Evolutionary conservation across 345 rosid species (phyloP), one percentile per base, ranked within the genome.

Genomic region (Populus deltoides): DNA sequence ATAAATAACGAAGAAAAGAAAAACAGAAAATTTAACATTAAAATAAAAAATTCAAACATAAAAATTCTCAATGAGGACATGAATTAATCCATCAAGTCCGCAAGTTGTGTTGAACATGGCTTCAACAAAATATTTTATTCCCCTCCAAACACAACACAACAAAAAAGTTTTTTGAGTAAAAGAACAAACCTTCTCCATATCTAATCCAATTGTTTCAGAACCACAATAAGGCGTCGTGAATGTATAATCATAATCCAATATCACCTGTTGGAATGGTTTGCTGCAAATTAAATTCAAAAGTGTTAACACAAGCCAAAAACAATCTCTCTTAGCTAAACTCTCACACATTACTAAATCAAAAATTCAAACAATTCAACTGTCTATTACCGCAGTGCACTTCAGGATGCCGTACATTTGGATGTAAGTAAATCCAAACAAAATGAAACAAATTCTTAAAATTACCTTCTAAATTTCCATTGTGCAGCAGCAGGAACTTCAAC

Each of bases 401-500:
- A 17, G 59, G n/a, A 20, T 18, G 24, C 24, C 59, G 20, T 53
- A 1, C 20, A 53, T 20, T 53, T 33, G 36, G n/a, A 53, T 53
- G 59, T 9, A 20, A 53, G 7, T 53, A 53, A 53, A 8, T 69
- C 33, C 31, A 39, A 8, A 53, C n/a, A 68, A 24, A 33, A 71
- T 20, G n/a, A 15, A 43, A 16, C 1, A 45, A 24, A 53, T 33
- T 33, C 59, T 20, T 53, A 53, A 63, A 36, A 49, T 65, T 61
- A 91, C 99, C 99, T 90, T 83, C 97, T 89, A 78, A 89, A 93
- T 83, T 93, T 96, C 99, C 99, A 96, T 85, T 88, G 66, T 31
- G 90, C 97, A 0, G 99, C 97, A 2, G 98, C 97, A 70, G 99
- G 99, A 82, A 96, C 98, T 82, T 96, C 92, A 83, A 93, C 98